Evolutionary conservation across 768 basidiomycete genomes (phyloP), one percentile per base, ranked within the genome.

Genomic region (Podaxis carcinomalis): DNA sequence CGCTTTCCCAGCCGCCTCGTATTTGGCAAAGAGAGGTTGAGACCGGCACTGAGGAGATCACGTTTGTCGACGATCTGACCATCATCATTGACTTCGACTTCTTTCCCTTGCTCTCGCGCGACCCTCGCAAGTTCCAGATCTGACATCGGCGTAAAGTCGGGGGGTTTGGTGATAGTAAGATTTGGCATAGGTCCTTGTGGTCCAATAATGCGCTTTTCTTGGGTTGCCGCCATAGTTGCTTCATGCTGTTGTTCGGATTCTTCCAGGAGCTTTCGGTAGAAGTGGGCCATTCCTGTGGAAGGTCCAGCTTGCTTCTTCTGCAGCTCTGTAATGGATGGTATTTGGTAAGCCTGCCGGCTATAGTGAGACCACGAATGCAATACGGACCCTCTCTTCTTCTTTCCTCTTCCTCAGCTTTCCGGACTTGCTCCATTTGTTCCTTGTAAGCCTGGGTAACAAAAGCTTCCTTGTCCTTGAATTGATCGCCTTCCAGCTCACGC

Each of bases 381-480:
- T 13, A 77, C 83, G 49, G 64, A 93, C 96, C 97, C 75, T 98
- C 96, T 65, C 89, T 80, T 67, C 78, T 74, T 74, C 81, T 89
- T 73, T 98, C 97, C 68, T 98, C 96, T 69, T 94, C 93, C 70
- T 98, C 97, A 0, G 95, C 93, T 69, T 75, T 82, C 59, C 93
- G 81, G 5, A 98, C 86, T 74, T 95, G 92, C 51, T 86, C 95
- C 87, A 97, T 91, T 74, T 98, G 97, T 52, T 92, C 90, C 72
- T 94, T 95, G 77, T 99, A 99, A 23, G 93, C 94, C 68, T 94
- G 92, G 0, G 97, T 99, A 53, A 98, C 96, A 68, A 98, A 99
- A n/a, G 87, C 81, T 57, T 98, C 97, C 78, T 95, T 98, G 77
- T 93, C 97, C 59, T 82, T 82, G 71, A 93, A 99, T 71, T 94